A percentile compares a stretch with the other conserved stretches of the same genome.
phyloP scores from a whole-genome alignment of 352 stramenopile genomes.

The Pythium aristosporum region DNA sequence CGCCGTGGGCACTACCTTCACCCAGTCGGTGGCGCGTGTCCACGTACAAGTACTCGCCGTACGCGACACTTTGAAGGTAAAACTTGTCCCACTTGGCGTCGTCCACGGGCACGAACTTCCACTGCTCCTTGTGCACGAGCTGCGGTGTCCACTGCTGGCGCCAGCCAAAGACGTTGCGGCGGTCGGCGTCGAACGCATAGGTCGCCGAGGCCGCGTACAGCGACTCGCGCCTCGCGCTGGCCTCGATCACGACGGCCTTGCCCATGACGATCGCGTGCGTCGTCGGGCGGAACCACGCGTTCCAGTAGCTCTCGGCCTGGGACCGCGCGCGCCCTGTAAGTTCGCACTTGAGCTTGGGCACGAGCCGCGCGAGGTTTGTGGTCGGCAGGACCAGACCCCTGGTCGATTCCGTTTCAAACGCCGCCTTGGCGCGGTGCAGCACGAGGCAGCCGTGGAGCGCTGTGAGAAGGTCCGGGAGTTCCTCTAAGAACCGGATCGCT shows the following conservation, averaged over 20 bases:
- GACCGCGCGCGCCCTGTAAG: constrained; percentile 9
- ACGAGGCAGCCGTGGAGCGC: constrained; percentile 1
- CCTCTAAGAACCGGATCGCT: background rate
- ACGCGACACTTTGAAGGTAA: constrained; percentile 48
- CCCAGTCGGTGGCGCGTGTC: no score
- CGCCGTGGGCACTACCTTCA: no score
- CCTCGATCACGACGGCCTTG: constrained; percentile 25
- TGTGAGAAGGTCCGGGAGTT: background rate
- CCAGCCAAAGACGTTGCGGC: constrained; percentile 40
- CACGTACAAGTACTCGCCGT: constrained; percentile 35
- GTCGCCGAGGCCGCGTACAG: constrained; percentile 28
- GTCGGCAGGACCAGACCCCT: background rate
- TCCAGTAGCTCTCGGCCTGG: constrained; percentile 16
- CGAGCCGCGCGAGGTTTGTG: background rate
- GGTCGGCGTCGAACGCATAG: constrained; percentile 31
- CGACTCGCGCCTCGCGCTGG: constrained; percentile 20
- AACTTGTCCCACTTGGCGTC: constrained; percentile 37
- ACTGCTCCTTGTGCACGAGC: constrained; percentile 31
- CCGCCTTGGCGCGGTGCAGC: background rate
- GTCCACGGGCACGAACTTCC: constrained; percentile 1
- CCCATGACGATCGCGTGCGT: constrained; percentile 33
- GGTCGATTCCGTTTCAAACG: constrained; percentile 3
- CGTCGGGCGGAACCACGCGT: constrained; percentile 27
- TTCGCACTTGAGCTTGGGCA: background rate
- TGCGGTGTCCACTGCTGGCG: constrained; percentile 30